Percentiles rank a stretch among this genome's conserved stretches.
Conservation (phyloP, 495 filamentous ascomycete species). For the Penicillium diatomitis region DNA sequence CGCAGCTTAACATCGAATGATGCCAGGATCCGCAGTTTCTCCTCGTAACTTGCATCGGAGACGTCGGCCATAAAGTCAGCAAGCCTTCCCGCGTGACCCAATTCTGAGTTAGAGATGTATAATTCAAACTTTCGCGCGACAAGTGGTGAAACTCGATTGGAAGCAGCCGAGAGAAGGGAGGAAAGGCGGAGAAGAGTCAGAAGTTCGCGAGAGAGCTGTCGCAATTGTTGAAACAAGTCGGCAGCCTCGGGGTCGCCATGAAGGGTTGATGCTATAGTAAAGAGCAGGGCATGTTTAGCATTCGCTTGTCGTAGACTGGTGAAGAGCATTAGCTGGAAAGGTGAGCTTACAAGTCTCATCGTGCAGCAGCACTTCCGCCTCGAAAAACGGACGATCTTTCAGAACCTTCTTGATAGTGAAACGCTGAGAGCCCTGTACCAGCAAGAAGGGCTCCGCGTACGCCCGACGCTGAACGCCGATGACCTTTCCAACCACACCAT, state of each 20-base stretch:
- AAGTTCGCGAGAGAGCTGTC: constrained; percentile 74
- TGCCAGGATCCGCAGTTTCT: constrained; percentile 76
- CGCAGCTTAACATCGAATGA: constrained; percentile 68
- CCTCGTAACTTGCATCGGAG: constrained; percentile 73
- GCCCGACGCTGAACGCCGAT: constrained; percentile 72
- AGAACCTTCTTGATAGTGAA: constrained; percentile 65
- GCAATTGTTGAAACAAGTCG: constrained; percentile 67
- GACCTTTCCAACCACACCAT: constrained; percentile 73
- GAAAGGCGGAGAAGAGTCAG: constrained; percentile 70
- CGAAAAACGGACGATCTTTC: constrained; percentile 76
- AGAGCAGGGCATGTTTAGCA: constrained; percentile 4
- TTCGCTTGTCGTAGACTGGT: background rate
- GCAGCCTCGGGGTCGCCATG: constrained; percentile 47
- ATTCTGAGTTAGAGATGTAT: constrained; percentile 69
- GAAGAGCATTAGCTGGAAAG: background rate
- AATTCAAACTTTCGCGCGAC: constrained; percentile 75
- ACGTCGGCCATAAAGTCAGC: constrained; percentile 96
- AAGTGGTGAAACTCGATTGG: constrained; percentile 64
- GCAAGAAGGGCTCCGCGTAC: constrained; percentile 66
- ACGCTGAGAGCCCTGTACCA: constrained; percentile 77
- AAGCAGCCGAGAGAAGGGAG: constrained; percentile 56
- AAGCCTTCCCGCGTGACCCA: constrained; percentile 72
- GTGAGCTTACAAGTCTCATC: constrained; percentile 50
- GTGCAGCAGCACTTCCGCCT: constrained; percentile 59
- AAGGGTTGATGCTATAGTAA: constrained; percentile 25